Evolutionary conservation across 257 asterid genomes (phyloP).

Genomic region (Ocimum tenuiflorum): DNA sequence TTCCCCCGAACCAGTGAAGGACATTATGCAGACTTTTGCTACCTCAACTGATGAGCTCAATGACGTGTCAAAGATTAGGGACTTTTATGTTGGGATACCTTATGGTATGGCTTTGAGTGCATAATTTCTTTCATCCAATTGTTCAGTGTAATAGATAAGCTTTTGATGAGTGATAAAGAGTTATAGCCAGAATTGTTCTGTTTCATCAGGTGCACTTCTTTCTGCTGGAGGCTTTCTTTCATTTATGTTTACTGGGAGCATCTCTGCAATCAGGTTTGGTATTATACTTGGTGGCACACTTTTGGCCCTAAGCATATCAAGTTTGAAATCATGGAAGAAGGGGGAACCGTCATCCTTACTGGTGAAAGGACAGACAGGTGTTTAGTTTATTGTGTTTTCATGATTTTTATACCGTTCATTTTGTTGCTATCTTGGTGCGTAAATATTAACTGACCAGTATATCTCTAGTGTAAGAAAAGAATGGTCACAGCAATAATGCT

Average conservation of each 20-base stretch:
- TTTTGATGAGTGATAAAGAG: background rate
- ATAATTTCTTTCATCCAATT: background rate
- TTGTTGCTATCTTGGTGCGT: too few species aligned
- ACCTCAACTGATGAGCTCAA: constrained; percentile 51
- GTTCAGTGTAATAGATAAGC: constrained; percentile 1
- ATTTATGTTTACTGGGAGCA: constrained; percentile 75
- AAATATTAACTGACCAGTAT: background rate
- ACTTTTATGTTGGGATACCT: constrained; percentile 82
- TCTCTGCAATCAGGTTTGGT: constrained; percentile 76
- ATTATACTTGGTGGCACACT: constrained; percentile 76
- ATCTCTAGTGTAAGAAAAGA: background rate
- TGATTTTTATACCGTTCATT: background rate
- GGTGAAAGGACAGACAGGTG: constrained; percentile 85
- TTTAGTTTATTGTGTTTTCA: background rate
- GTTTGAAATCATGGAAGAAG: constrained; percentile 74
- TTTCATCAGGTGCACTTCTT: constrained; percentile 60
- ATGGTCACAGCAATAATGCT: background rate
- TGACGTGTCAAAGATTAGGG: constrained; percentile 63
- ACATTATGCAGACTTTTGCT: constrained; percentile 68
- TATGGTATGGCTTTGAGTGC: constrained; percentile 46
- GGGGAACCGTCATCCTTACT: constrained; percentile 51
- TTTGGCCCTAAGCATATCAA: constrained; percentile 71
- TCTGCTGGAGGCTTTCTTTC: constrained; percentile 65
- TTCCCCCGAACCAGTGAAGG: constrained; percentile 74
- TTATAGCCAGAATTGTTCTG: background rate